Conservation (phyloP, 805 yeast species). For the Dipodascus albidus region DNA sequence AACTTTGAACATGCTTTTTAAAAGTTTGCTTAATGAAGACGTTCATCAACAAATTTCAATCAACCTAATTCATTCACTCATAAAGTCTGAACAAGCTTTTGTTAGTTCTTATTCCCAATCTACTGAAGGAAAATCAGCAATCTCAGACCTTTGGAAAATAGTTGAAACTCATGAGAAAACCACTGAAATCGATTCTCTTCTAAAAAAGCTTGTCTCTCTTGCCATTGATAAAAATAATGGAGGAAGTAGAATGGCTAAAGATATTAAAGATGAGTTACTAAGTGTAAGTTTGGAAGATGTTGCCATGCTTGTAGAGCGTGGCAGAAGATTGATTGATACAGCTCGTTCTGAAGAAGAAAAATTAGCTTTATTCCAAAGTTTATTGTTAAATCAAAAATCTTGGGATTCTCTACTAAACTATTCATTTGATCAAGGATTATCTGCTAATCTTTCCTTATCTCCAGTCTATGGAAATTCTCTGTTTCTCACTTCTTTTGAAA, state of each 20-base stretch:
- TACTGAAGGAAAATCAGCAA: conserved; percentile 7
- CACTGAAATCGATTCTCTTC: not conserved
- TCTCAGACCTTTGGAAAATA: conserved; percentile 12
- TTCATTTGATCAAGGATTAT: conserved; percentile 1
- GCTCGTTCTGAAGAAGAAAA: conserved; percentile 2
- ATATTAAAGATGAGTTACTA: conserved; percentile 6
- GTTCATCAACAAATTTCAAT: not conserved
- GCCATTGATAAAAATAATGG: conserved; percentile 5
- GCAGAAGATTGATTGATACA: conserved; percentile 7
- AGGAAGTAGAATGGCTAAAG: conserved; percentile 3
- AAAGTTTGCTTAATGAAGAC: conserved; percentile 10
- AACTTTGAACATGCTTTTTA: not conserved
- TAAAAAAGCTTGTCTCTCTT: conserved; percentile 4
- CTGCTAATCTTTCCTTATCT: not conserved
- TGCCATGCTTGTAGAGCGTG: conserved; percentile 10
- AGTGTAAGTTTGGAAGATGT: conserved; percentile 7
- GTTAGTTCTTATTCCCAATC: conserved; percentile 7
- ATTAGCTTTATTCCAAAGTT: not conserved
- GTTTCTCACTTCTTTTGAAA: not conserved
- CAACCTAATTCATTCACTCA: not conserved
- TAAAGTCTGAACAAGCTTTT: conserved; percentile 2
- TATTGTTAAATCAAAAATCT: not conserved
- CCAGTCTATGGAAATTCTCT: not conserved
- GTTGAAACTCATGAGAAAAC: conserved; percentile 5
- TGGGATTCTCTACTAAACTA: not conserved